Percentiles rank a stretch among this genome's conserved stretches.
These are phyloP conservation scores for Sugiyamaella paludigena DNA, from an alignment of 1,139 yeast genomes.

Conservation along the genomic window DNA sequence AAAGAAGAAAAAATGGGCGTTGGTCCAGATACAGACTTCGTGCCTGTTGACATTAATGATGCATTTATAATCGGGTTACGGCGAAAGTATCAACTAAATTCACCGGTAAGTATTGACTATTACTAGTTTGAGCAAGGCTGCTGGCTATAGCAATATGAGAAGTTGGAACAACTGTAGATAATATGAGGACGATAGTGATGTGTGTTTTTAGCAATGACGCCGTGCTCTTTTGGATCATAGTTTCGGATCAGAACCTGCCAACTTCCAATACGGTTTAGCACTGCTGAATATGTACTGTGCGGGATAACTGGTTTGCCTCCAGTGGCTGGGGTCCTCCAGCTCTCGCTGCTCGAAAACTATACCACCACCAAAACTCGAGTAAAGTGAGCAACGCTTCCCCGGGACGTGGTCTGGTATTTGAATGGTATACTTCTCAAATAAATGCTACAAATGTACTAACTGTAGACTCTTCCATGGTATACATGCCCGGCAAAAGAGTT, in stretches of 20 bases:
- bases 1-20: constrained; percentile 7
- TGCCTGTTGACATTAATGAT: constrained; percentile 21
- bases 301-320: too few species aligned
- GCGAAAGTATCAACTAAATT: constrained; percentile 2
- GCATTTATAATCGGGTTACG: constrained; percentile 21
- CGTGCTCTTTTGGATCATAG: too few species aligned
- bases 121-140: too few species aligned
- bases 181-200: neutral
- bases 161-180: neutral
- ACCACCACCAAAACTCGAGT: too few species aligned
- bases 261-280: too few species aligned
- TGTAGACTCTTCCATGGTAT: constrained; percentile 21
- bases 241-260: too few species aligned
- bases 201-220: neutral
- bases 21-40: constrained; percentile 13
- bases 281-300: too few species aligned
- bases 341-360: neutral
- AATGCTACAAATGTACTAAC: neutral
- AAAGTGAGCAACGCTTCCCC: too few species aligned
- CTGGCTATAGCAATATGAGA: too few species aligned
- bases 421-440: too few species aligned
- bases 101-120: constrained; percentile 7
- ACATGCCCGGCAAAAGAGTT: constrained; percentile 17
- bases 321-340: too few species aligned
- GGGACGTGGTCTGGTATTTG: too few species aligned